Evolutionary conservation across 495 filamentous ascomycete genomes (phyloP), one percentile per base, ranked within the genome.

Genomic region (Neurospora discreta): DNA sequence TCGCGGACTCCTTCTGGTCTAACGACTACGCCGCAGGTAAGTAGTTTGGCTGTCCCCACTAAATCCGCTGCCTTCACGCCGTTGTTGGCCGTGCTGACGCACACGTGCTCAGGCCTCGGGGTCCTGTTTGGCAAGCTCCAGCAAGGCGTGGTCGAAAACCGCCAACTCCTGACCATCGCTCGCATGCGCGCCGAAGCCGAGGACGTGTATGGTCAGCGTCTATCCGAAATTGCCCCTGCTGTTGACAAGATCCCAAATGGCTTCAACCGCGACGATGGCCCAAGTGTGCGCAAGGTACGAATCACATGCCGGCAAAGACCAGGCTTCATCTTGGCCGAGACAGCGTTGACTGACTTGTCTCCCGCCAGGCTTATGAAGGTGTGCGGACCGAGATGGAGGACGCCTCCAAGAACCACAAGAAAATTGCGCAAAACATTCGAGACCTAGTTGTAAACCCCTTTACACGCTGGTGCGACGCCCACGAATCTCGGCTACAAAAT

Each of bases 111-210:
- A 93, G 91, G 95, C 42, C 88, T 99, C 71, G 95, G 94, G 46
- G 94, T 99, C 58, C 88, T 99, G 72, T 99, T 98, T 77, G 91
- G 89, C 77, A 99, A 99, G 83, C 90, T 99, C 65, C 94, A 98
- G 81, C 95, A 99, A 79, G 96, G 95, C 70, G 90, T 93, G 52
- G 87, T 93, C 77, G 96, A 98, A 82, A 97, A 99, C 78, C 92
- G 93, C 81, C 95, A 99, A 81, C 85, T 99, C 67, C 81, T 98
- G 68, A 93, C 90, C 23, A 88, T 99, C 76, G 94, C 95, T 36
- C 91, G 92, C 41, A 89, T 98, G 92, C 93, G 95, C 82, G 95
- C 95, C 74, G 95, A 98, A 77, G 93, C 95, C 42, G 95, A 99
- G 78, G 95, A 98, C 52, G 75, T 89, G 39, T 99, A 98, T 82